These are phyloP conservation scores for Acanthamoeba triangularis DNA, from an alignment of 208 protist genomes.

Conservation along the genomic window DNA sequence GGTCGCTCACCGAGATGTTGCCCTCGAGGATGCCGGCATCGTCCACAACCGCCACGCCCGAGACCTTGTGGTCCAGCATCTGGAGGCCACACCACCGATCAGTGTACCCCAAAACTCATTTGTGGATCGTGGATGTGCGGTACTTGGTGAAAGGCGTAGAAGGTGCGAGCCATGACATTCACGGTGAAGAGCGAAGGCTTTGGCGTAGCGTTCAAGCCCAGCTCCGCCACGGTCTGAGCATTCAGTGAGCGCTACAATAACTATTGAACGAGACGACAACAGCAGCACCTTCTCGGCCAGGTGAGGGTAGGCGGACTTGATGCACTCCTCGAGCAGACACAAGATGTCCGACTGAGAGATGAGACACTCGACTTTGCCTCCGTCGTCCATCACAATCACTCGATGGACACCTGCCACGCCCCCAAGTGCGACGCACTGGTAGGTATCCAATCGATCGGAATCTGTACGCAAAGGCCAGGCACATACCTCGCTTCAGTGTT, in stretches of 20 bases:
- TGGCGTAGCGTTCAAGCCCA: background rate
- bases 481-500: background rate
- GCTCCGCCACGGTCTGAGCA: background rate
- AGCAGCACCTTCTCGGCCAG: background rate
- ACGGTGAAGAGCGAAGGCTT: background rate
- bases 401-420: background rate
- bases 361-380: background rate
- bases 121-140: too few species aligned
- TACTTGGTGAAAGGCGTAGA: conserved; percentile 44
- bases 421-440: too few species aligned
- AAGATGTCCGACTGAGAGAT: background rate
- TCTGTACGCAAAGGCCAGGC: background rate
- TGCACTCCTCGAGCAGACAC: background rate
- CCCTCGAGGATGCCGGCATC: background rate
- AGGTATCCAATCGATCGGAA: background rate
- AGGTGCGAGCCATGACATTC: background rate
- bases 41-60: conserved; percentile 9
- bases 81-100: background rate
- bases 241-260: background rate
- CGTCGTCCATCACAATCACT: conserved; percentile 10
- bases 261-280: background rate
- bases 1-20: conserved; percentile 40
- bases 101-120: background rate
- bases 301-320: background rate
- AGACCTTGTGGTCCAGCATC: conserved; percentile 53